Conservation (phyloP, 257 asterid species). For the Solanum rostratum region DNA sequence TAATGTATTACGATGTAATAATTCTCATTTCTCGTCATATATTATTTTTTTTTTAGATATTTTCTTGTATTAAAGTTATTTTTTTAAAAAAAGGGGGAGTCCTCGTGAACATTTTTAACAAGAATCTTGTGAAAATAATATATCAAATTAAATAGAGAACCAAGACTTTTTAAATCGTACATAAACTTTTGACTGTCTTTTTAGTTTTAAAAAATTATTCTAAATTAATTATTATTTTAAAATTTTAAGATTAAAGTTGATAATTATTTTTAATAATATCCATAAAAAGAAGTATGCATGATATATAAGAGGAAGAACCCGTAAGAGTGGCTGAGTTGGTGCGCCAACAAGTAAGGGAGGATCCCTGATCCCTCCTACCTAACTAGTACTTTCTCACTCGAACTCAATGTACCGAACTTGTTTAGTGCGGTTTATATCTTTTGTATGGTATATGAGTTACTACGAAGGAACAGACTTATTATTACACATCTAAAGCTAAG, state of each 20-base stretch:
- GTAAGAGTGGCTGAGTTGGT: background rate
- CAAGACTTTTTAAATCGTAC: background rate
- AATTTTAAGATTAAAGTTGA: no score
- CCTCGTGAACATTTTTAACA: background rate
- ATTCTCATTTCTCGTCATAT: background rate
- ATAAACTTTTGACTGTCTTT: background rate
- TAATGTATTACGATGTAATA: background rate
- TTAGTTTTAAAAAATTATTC: background rate
- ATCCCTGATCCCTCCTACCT: no score
- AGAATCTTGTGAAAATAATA: background rate
- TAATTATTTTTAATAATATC: background rate
- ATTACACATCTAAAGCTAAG: no score
- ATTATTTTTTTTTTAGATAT: background rate
- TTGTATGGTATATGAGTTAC: no score
- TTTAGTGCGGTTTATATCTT: no score
- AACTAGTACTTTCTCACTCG: no score
- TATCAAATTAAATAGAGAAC: background rate
- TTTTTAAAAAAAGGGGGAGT: background rate
- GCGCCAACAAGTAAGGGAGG: no score
- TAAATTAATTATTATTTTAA: no score
- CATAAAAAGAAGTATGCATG: background rate
- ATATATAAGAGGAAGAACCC: background rate
- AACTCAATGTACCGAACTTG: no score
- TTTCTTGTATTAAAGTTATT: background rate
- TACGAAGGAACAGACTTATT: no score